These are phyloP conservation scores for Alternaria sp. DNA, from an alignment of 2,329 filamentous ascomycete species.

Conservation along the genomic window DNA sequence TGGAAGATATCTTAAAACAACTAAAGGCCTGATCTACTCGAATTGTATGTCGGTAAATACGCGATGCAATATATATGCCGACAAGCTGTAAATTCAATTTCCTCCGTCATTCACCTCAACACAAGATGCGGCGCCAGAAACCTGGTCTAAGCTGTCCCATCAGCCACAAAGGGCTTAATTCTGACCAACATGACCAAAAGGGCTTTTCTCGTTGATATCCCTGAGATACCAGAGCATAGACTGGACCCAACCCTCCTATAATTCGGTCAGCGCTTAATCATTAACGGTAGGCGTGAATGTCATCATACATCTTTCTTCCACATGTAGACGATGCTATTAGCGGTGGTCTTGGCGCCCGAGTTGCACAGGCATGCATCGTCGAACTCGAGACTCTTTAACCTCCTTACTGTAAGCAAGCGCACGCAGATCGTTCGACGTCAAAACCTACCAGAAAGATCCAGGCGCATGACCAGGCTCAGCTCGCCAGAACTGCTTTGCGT, in stretches of 20 bases:
- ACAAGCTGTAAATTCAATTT: no score
- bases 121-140: no score
- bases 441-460: slow-evolving; percentile 1
- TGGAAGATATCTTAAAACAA: no score
- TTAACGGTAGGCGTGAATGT: neutral
- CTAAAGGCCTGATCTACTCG: no score
- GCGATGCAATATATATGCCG: no score
- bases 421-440: neutral
- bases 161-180: no score
- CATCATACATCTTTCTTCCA: neutral
- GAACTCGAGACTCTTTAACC: neutral
- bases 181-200: neutral
- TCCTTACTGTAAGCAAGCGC: neutral
- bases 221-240: neutral
- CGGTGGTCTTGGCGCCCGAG: neutral
- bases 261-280: neutral
- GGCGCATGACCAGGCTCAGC: neutral
- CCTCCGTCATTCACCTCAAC: no score
- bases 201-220: neutral
- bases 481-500: slow-evolving; percentile 2
- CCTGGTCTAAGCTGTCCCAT: no score
- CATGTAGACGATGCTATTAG: neutral
- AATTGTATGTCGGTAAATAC: no score
- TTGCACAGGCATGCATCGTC: neutral
- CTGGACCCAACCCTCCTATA: neutral